These are phyloP conservation scores for Saturnispora halmiae DNA, from an alignment of 805 yeast species.

Conservation along the genomic window DNA sequence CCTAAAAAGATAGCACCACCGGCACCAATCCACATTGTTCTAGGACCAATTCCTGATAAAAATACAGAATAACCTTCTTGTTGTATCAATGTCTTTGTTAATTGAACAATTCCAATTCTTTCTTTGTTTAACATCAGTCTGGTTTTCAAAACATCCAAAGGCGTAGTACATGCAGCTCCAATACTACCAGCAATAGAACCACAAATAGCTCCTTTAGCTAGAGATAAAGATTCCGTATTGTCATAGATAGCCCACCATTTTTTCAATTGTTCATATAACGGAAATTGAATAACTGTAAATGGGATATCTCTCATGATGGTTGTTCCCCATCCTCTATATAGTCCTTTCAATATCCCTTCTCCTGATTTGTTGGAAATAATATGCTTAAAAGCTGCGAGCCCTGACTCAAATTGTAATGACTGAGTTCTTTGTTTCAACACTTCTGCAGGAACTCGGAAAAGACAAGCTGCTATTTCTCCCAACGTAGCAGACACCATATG, in stretches of 20 bases:
- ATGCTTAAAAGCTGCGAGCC: constrained; percentile 57
- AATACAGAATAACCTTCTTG: constrained; percentile 75
- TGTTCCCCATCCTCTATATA: constrained; percentile 89
- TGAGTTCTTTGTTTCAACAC: constrained; percentile 94
- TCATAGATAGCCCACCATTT: constrained; percentile 40
- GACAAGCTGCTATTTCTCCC: constrained; percentile 91
- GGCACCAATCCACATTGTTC: constrained; percentile 95
- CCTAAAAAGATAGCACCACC: constrained; percentile 98
- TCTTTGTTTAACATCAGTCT: constrained; percentile 70
- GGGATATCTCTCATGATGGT: constrained; percentile 95
- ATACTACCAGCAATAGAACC: constrained; percentile 77
- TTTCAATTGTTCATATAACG: constrained; percentile 81
- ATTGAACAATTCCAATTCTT: constrained; percentile 35
- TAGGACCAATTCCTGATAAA: constrained; percentile 81
- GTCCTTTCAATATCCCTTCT: constrained; percentile 68
- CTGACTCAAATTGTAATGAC: constrained; percentile 47
- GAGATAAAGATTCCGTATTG: constrained; percentile 37
- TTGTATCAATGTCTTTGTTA: constrained; percentile 44
- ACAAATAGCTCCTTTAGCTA: constrained; percentile 74
- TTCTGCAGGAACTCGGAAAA: constrained; percentile 94
- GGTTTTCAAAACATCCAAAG: constrained; percentile 70
- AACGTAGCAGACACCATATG: constrained; percentile 85
- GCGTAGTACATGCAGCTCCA: constrained; percentile 77
- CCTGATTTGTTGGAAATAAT: constrained; percentile 58
- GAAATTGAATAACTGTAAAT: constrained; percentile 92